These are phyloP conservation scores for Priceomyces melissophilus DNA, from an alignment of 805 yeast species.

Conservation along the genomic window DNA sequence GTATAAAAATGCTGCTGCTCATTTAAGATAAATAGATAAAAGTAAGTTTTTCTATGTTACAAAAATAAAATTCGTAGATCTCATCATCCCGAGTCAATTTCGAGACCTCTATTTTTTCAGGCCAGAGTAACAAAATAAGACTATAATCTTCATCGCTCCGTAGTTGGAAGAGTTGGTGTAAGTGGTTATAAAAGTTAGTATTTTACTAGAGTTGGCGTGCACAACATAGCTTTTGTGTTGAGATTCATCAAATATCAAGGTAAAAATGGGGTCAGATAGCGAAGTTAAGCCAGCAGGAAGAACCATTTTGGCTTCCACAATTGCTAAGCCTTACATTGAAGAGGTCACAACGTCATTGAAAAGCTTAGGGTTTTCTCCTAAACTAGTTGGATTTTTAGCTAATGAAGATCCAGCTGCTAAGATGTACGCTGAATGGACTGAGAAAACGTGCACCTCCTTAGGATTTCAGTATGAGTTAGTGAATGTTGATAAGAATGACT, in stretches of 20 bases:
- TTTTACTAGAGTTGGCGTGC: too few species aligned
- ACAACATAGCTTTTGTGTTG: too few species aligned
- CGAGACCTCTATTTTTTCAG: slow-evolving; percentile 2
- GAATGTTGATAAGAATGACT: slow-evolving; percentile 70
- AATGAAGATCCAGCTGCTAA: slow-evolving; percentile 93
- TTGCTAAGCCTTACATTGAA: slow-evolving; percentile 75
- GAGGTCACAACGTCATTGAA: slow-evolving; percentile 65
- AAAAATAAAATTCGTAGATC: background rate
- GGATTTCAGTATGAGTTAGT: slow-evolving; percentile 84
- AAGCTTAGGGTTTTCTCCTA: slow-evolving; percentile 56
- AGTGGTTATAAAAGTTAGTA: too few species aligned
- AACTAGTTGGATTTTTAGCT: slow-evolving; percentile 86
- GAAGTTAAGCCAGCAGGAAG: slow-evolving; percentile 54
- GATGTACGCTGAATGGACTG: slow-evolving; percentile 95
- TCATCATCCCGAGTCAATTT: slow-evolving; percentile 4
- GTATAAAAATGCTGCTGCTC: slow-evolving; percentile 87
- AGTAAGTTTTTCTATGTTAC: background rate
- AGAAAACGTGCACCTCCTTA: slow-evolving; percentile 77
- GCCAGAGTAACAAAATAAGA: too few species aligned
- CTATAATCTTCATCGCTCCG: too few species aligned
- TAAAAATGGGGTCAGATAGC: too few species aligned
- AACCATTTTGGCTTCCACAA: slow-evolving; percentile 81
- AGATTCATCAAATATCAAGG: too few species aligned
- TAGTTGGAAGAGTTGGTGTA: too few species aligned
- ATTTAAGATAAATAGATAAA: slow-evolving; percentile 44